Percentiles rank a stretch among this genome's conserved stretches.
Evolutionary conservation across 345 rosid species (phyloP).

Genomic region (Corymbia maculata): DNA sequence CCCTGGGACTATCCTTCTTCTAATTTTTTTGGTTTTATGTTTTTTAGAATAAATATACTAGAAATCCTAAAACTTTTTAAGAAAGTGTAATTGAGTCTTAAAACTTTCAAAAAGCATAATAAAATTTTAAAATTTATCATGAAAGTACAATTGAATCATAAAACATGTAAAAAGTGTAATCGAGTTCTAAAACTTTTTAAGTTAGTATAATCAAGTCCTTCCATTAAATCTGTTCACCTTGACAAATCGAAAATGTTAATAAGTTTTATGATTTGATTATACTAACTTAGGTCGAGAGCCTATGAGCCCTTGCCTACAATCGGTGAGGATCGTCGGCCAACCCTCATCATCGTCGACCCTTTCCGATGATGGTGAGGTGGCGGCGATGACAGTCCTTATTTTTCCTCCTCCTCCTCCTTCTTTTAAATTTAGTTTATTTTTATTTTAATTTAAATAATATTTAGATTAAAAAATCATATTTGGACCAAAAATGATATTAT

Average conservation of each 20-base stretch:
- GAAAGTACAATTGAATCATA: too few species aligned
- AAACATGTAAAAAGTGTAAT: too few species aligned
- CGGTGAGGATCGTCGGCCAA: not conserved
- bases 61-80: not conserved
- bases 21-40: too few species aligned
- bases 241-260: not conserved
- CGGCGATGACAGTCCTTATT: too few species aligned
- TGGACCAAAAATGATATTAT: not conserved
- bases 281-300: not conserved
- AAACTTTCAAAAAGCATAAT: rapidly evolving
- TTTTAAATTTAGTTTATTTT: too few species aligned
- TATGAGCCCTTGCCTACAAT: rapidly evolving
- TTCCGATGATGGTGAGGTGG: not conserved
- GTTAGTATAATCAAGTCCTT: too few species aligned
- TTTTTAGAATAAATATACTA: too few species aligned
- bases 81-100: not conserved
- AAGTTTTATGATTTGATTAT: not conserved
- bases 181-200: too few species aligned
- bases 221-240: not conserved
- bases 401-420: not conserved
- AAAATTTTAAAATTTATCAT: too few species aligned
- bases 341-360: not conserved
- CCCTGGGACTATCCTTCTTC: not conserved
- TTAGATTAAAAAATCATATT: too few species aligned
- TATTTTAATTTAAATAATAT: too few species aligned